Conservation (phyloP, 768 basidiomycete species). For the Serendipita indica region DNA sequence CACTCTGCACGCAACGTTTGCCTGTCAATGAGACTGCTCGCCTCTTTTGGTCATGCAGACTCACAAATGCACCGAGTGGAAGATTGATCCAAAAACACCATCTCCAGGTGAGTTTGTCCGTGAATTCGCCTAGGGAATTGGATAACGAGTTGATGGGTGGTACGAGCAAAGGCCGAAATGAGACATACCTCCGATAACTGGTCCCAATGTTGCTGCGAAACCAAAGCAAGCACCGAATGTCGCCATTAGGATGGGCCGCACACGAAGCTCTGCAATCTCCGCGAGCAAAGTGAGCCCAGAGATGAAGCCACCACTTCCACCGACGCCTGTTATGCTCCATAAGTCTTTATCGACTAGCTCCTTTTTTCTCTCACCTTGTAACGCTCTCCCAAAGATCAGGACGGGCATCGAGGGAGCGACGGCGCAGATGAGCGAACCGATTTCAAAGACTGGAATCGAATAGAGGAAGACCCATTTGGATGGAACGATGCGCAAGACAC, state of each 20-base stretch:
- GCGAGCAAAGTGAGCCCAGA: neutral
- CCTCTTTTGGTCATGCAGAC: conserved; percentile 21
- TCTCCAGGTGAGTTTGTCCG: conserved; percentile 22
- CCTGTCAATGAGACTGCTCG: conserved; percentile 13
- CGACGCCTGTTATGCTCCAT: neutral
- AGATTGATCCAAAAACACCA: conserved; percentile 23
- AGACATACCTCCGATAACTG: conserved; percentile 1
- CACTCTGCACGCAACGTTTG: neutral
- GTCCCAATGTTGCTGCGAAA: neutral
- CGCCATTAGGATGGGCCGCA: neutral
- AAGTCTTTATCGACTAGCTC: neutral
- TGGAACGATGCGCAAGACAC: conserved; percentile 20
- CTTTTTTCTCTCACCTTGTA: conserved; percentile 15
- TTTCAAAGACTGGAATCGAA: conserved; percentile 26
- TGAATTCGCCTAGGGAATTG: neutral
- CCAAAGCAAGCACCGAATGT: neutral
- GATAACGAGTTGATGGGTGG: too few species aligned
- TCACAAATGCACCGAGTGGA: conserved; percentile 10
- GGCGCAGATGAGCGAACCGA: conserved; percentile 17
- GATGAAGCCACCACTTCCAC: neutral
- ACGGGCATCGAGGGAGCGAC: conserved; percentile 18
- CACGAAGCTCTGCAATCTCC: neutral
- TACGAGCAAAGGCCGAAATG: too few species aligned
- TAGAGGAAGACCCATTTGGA: conserved; percentile 22
- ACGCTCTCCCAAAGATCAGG: conserved; percentile 30